Conservation (phyloP, 2,329 filamentous ascomycete species). For the Fusarium sp. region DNA sequence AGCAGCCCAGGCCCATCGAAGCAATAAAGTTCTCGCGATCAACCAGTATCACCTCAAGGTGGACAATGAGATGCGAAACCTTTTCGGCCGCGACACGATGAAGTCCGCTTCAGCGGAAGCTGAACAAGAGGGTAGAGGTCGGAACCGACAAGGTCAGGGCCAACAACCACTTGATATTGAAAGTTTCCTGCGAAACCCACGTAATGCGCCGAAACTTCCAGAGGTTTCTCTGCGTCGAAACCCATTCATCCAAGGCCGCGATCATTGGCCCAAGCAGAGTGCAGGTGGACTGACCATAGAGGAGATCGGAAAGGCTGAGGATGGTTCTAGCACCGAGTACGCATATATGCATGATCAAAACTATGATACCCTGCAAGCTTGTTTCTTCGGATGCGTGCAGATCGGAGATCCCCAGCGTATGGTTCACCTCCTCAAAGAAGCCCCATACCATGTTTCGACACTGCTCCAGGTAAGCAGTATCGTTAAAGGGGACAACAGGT, state of each 20-base stretch:
- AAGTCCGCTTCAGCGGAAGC: constrained; percentile 66
- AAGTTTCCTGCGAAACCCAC: constrained; percentile 66
- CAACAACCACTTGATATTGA: constrained; percentile 69
- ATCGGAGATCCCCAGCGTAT: constrained; percentile 86
- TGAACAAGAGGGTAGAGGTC: constrained; percentile 57
- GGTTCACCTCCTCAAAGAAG: constrained; percentile 73
- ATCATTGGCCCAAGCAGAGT: constrained; percentile 85
- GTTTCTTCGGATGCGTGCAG: constrained; percentile 85
- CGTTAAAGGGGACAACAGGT: constrained; percentile 91
- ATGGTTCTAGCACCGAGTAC: constrained; percentile 76
- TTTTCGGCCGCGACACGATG: constrained; percentile 70
- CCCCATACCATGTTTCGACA: constrained; percentile 88
- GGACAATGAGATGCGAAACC: constrained; percentile 85
- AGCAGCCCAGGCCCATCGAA: constrained; percentile 41
- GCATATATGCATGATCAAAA: constrained; percentile 78
- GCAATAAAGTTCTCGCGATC: constrained; percentile 62
- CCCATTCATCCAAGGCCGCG: constrained; percentile 86
- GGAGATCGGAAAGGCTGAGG: constrained; percentile 57
- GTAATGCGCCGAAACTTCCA: constrained; percentile 71
- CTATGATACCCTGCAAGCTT: constrained; percentile 80
- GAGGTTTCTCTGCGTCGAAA: constrained; percentile 82
- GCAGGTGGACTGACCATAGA: constrained; percentile 89
- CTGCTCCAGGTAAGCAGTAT: constrained; percentile 95
- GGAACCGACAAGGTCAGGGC: constrained; percentile 51
- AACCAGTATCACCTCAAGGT: constrained; percentile 82